Percentiles rank a stretch among this genome's conserved stretches.
phyloP scores from a whole-genome alignment of 1,284 basidiomycete species.

The Sanguinoderma infundibulare region DNA sequence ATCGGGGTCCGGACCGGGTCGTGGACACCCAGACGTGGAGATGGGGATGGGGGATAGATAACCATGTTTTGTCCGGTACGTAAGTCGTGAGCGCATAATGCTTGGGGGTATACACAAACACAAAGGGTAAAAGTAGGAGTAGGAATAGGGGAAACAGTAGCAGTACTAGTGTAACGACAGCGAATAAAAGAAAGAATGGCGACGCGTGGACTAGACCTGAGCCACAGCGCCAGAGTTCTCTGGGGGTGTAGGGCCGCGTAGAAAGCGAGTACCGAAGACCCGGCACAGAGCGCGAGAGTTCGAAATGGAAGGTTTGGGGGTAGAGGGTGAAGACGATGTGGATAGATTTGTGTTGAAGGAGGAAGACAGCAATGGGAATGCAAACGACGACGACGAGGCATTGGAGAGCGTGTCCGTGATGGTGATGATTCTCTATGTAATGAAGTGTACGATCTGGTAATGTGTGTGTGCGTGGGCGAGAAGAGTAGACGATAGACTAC shows the following conservation, averaged over 20 bases:
- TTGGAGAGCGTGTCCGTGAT: conserved; percentile 1
- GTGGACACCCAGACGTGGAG: not conserved
- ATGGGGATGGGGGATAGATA: not conserved
- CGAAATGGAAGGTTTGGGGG: not conserved
- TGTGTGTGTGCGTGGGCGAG: not conserved
- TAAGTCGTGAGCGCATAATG: conserved; percentile 3
- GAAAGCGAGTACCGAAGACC: too few relatives aligned
- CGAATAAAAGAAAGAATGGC: not conserved
- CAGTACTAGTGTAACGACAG: not conserved
- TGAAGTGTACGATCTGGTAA: too few relatives aligned
- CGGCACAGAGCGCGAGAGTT: not conserved
- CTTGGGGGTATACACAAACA: conserved; percentile 3
- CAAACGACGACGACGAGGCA: not conserved
- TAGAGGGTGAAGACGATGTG: not conserved
- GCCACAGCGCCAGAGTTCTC: not conserved
- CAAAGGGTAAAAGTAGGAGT: not conserved
- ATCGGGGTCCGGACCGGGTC: too few relatives aligned
- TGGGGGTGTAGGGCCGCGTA: too few relatives aligned
- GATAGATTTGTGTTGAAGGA: not conserved
- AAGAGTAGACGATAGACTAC: not conserved
- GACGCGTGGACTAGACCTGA: not conserved
- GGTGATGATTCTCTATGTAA: not conserved
- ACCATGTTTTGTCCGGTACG: conserved; percentile 1
- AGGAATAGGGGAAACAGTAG: not conserved
- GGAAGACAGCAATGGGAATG: not conserved